A percentile compares a stretch with the other conserved stretches of the same genome.
These are phyloP conservation scores for Euphorbia schlechtendalii DNA, from an alignment of 441 rosid species.

Conservation along the genomic window DNA sequence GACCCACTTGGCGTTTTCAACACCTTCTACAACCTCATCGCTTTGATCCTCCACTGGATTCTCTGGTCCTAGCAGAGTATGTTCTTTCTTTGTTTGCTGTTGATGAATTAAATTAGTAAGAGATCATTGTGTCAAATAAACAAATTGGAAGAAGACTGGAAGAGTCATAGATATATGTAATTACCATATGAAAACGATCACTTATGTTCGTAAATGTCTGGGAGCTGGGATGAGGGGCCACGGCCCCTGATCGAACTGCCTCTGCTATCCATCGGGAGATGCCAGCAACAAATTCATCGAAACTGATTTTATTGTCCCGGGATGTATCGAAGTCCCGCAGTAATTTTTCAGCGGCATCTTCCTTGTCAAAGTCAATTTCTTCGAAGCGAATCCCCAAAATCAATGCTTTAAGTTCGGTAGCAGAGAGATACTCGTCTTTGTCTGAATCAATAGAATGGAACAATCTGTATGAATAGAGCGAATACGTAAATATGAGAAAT, in stretches of 20 bases:
- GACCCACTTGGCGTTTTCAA: conserved; percentile 42
- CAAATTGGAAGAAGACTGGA: background rate
- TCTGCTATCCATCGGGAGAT: conserved; percentile 54
- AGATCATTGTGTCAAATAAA: conserved; percentile 4
- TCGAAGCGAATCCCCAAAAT: conserved; percentile 76
- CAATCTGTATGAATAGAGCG: conserved; percentile 41
- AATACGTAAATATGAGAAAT: conserved; percentile 8
- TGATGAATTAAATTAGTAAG: conserved; percentile 12
- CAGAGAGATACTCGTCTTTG: conserved; percentile 45
- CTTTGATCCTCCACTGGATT: conserved; percentile 29
- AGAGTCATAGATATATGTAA: conserved; percentile 17
- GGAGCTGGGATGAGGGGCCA: conserved; percentile 37
- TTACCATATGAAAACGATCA: conserved; percentile 48
- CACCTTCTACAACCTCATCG: conserved; percentile 38
- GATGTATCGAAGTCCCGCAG: conserved; percentile 69
- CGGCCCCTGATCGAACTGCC: conserved; percentile 37
- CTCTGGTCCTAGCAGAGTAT: conserved; percentile 33
- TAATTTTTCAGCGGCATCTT: conserved; percentile 56
- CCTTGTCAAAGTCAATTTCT: conserved; percentile 64
- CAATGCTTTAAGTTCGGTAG: conserved; percentile 66
- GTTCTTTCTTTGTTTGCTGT: conserved; percentile 68
- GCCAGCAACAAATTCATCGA: conserved; percentile 50
- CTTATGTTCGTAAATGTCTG: conserved; percentile 41
- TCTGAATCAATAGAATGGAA: conserved; percentile 63
- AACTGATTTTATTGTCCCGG: conserved; percentile 34